These are phyloP conservation scores for Fagopyrum tataricum DNA, from an alignment of 148 eudicot species.

Conservation along the genomic window DNA sequence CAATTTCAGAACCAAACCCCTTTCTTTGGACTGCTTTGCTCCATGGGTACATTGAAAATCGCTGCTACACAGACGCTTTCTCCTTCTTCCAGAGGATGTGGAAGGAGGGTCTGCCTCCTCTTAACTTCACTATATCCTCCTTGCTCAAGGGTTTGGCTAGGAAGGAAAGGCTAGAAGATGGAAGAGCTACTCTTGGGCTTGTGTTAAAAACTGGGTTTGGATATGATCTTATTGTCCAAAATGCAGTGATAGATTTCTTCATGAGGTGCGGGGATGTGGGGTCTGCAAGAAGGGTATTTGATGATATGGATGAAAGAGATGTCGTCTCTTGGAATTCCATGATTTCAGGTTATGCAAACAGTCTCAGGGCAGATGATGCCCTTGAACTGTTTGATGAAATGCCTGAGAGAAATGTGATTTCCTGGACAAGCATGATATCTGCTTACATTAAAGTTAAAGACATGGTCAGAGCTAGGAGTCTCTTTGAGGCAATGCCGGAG, in stretches of 20 bases:
- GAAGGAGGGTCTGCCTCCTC: conserved; percentile 2
- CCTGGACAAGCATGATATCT: conserved; percentile 15
- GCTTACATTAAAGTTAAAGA: conserved; percentile 22
- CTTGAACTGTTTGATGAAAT: conserved; percentile 19
- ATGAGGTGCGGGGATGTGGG: conserved; percentile 32
- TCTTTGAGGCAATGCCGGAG: conserved; percentile 26
- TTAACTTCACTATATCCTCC: conserved; percentile 23
- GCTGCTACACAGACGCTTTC: conserved; percentile 16
- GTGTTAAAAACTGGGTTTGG: conserved; percentile 34
- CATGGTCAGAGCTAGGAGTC: conserved; percentile 24
- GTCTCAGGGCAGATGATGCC: conserved; percentile 20
- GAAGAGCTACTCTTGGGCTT: conserved; percentile 40
- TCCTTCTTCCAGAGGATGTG: conserved; percentile 19
- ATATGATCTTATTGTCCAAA: conserved; percentile 23
- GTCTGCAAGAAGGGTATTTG: conserved; percentile 56
- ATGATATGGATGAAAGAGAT: conserved; percentile 59
- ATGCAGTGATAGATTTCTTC: conserved; percentile 51
- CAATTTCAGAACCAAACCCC: conserved; percentile 30
- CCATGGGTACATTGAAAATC: conserved; percentile 30
- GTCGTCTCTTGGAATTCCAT: conserved; percentile 49
- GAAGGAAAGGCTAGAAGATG: conserved; percentile 23
- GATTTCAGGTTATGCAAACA: conserved; percentile 24
- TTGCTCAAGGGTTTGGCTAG: conserved; percentile 26
- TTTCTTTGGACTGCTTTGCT: conserved; percentile 34
- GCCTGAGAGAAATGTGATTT: conserved; percentile 24